Evolutionary conservation across 108 stramenopile species (phyloP).

Genomic region (Skeletonema tropicum): DNA sequence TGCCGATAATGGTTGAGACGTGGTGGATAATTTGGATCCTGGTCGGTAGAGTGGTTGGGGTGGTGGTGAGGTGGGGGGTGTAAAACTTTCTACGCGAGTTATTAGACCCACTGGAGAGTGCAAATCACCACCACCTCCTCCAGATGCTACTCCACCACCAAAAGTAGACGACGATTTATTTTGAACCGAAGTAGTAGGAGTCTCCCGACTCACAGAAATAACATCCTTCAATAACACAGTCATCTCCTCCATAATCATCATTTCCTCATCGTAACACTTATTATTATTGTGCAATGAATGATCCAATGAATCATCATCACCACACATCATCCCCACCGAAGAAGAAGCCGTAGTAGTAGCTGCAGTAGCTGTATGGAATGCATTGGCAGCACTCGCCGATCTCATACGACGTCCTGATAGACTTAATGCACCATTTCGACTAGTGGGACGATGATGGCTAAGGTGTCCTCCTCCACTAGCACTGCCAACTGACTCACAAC

Average conservation of each 20-base stretch:
- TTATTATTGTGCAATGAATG: neutral
- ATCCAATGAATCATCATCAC: conserved; percentile 3
- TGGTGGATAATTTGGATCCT: neutral
- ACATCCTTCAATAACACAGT: neutral
- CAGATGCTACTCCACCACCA: too few relatives aligned
- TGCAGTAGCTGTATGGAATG: neutral
- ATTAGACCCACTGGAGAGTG: neutral
- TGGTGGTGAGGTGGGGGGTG: neutral
- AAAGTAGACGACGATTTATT: neutral
- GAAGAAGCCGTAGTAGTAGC: too few relatives aligned
- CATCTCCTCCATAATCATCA: neutral
- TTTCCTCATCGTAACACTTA: neutral
- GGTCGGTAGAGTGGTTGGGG: neutral
- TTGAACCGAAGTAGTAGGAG: neutral
- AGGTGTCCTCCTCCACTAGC: neutral
- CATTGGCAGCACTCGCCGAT: conserved; percentile 6
- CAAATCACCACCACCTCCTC: neutral
- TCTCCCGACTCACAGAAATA: neutral
- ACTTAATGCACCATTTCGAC: conserved; percentile 3
- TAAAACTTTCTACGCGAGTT: neutral
- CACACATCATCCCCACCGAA: too few relatives aligned
- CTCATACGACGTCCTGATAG: neutral
- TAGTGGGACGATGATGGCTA: neutral
- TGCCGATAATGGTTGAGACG: neutral
- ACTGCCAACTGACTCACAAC: neutral